Base-by-base conservation (phyloP, 129 eudicot species). In the Saposhnikovia divaricata region DNA sequence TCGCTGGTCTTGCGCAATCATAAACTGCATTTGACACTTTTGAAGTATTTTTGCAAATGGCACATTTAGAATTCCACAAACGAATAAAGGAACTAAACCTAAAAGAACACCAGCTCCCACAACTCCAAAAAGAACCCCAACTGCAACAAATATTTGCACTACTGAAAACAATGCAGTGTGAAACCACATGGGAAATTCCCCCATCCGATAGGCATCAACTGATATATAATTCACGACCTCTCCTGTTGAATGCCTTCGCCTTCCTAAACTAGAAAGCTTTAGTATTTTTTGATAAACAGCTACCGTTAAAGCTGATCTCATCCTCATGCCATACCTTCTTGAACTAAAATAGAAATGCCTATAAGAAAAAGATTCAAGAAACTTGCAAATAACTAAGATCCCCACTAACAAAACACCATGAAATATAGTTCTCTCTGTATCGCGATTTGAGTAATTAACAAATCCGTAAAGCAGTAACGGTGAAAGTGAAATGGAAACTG, bases 121-220 rank as follows among this genome's bases (percentile, higher is more conserved):
- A 46, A 90, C 80, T 38, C 50, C 71, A 27, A 65, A 83, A 16
- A 93, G 80, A 21, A 89, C 84, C 7, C 76, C 86, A 6, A 89
- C 75, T 28, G 91, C 86, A 59, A 90, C 73, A 79, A 89, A 72
- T 23, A 93, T 71, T 43, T 87, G 93, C 15, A 90, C 15, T 4
- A 15, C 14, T 14, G 65, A 83, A 48, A 78, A 78, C 98, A 91
- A 93, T 31, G 82, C 84, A 5, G 75, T 44, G 68, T 90, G 92
- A 34, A 89, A 82, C 93, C 96, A 89, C 89, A 82, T 80, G 1
- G 87, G 88, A 77, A 90, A 89, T 5, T 90, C 98, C 25, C 96
- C 93, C 93, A 93, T 90, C 63, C 98, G 74, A 47, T 93, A 89
- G 13, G 98, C 93, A 83, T 93, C 96, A 42, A 93, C 86, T 1